Base-by-base conservation (phyloP, 75 land plant species). In the Azolla pinnata region DNA sequence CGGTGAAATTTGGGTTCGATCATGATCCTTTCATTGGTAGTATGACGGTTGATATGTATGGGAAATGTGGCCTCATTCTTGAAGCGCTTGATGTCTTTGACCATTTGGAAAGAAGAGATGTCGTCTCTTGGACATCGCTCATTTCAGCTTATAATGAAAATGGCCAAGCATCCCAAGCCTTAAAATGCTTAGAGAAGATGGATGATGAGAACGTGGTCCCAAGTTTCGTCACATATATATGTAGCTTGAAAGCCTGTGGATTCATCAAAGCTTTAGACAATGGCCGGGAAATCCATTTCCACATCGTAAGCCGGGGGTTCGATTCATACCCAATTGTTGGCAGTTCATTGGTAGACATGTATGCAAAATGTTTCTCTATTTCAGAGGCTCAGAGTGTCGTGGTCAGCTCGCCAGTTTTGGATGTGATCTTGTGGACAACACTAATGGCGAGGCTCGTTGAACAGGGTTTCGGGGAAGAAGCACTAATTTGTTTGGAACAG, bases 271-370 rank as follows among this genome's bases (percentile, higher is more conserved):
- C 32, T 44, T 19, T 62, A n/a, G 30, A 47, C 4, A 26, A 29
- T 10, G 79, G 67, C 24, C 56, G 66, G 48, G 29, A 63, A 33
- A 40, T 81, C 59, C 76, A 73, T 1, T 19, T 54, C 1, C 54
- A 70, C 56, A 38, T 74, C 1, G 8, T 66, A 24, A 76, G 77
- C 64, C 57, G 44, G 56, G 84, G 84, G 25, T 57, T 69, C 28
- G 47, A 21, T 54, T 25, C 31, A 0, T 67, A 80, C 38, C 63
- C 69, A 54, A 67, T 62, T 57, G 55, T 73, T 4, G 87, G 81
- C 5, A 83, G 74, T n/a, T 69, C 83, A 3, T 60, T 83, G 59
- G 30, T 83, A 63, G 73, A 71, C 8, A 46, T 80, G 63, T 77
- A 59, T 56, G 78, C 59, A 18, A 70, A 76, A 58, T 14, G 48